phyloP scores from a whole-genome alignment of 345 rosid species.

The Moricandia arvensis region DNA sequence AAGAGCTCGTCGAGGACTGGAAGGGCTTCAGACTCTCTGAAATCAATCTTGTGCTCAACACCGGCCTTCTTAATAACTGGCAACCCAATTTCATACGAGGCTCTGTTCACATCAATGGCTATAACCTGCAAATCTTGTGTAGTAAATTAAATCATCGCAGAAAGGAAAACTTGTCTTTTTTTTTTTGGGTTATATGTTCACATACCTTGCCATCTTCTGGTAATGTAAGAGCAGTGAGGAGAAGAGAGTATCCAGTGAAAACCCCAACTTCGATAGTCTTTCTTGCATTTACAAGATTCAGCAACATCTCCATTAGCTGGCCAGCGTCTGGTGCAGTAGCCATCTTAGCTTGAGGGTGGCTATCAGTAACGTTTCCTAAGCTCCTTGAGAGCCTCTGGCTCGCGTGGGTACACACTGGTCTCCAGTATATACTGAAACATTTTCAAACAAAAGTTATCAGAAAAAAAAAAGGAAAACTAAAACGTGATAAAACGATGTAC shows the following conservation, averaged over 20 bases:
- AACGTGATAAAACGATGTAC: not conserved
- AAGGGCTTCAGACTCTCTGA: constrained; percentile 51
- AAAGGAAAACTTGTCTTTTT: not conserved
- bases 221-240: constrained; percentile 71
- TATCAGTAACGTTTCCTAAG: constrained; percentile 53
- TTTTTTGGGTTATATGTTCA: not conserved
- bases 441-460: not conserved
- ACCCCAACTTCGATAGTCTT: constrained; percentile 73
- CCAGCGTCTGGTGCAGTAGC: constrained; percentile 79
- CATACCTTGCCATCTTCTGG: constrained; percentile 70
- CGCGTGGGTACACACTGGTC: constrained; percentile 73
- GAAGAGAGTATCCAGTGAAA: constrained; percentile 86
- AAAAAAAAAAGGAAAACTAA: not conserved
- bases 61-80: constrained; percentile 57
- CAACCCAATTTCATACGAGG: constrained; percentile 53
- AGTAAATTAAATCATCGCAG: not conserved
- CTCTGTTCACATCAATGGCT: constrained; percentile 47
- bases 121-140: constrained; percentile 37
- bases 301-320: constrained; percentile 57
- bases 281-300: constrained; percentile 56
- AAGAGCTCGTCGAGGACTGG: constrained; percentile 45
- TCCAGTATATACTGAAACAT: constrained; percentile 57
- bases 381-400: constrained; percentile 61
- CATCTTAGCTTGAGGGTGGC: constrained; percentile 49
- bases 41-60: constrained; percentile 55